Base-by-base conservation (phyloP, 202 grass and related monocot species). In the Alloteropsis angusta region DNA sequence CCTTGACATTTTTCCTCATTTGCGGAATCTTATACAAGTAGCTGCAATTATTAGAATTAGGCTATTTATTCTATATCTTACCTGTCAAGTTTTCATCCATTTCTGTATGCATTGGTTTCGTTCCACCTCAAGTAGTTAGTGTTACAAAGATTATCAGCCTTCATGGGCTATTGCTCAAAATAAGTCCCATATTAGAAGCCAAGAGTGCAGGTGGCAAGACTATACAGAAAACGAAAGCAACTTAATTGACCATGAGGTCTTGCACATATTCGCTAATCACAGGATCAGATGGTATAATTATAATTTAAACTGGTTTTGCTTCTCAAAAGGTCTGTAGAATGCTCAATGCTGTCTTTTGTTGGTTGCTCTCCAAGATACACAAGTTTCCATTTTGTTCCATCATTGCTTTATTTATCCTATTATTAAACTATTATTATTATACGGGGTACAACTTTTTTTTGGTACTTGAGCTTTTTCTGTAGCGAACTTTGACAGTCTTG, bases 331-430 rank as follows among this genome's bases (percentile, higher is more conserved):
- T 63, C 12, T 43, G 60, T 36, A 37, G 10, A 36, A 74, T 82
- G 80, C 35, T 43, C 36, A 37, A 55, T 66, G 23, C 60, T 82
- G 80, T 74, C 18, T n/a, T 74, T 56, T 23, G 38, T 65, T 73
- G 37, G 68, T 22, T 7, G 15, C 17, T 82, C 3, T 36, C 23
- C 59, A 21, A 74, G 68, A 38, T 62, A 26, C 60, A n/a, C 13
- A 45, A 37, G n/a, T 65, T 53, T 54, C 60, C 46, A 66, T 26
- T 66, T 66, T 66, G 60, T 53, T 19, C 46, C 60, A 66, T 66
- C n/a, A 39, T 48, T 65, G 32, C 13, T 78, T 44, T 7, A 66
- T 5, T 28, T 78, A 37, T 23, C 49, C 60, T 55, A 78, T 41
- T 25, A 54, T 66, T 78, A 52, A 65, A 49, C 15, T 30, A 30